These are phyloP conservation scores for Verticillium klebahnii DNA, from an alignment of 2,329 filamentous ascomycete species.

Conservation along the genomic window DNA sequence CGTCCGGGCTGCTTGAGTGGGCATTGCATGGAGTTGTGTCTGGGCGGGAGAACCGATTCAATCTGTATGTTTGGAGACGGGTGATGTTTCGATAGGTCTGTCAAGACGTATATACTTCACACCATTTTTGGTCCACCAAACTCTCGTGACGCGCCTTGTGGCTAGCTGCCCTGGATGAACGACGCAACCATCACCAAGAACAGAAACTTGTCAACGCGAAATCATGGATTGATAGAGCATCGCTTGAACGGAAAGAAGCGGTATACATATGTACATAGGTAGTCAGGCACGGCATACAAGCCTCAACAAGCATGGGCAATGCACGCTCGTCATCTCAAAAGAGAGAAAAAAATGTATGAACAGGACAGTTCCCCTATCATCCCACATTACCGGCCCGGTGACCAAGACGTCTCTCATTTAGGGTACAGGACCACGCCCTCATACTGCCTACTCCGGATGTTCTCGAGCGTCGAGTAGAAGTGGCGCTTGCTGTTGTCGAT, in stretches of 20 bases:
- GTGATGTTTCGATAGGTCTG: neutral
- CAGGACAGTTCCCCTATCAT: neutral
- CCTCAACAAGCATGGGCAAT: neutral
- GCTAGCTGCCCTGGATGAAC: too few relatives aligned
- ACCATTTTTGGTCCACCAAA: neutral
- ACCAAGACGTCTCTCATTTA: slow-evolving; percentile 17
- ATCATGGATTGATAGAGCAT: neutral
- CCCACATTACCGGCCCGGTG: neutral
- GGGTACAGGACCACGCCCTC: slow-evolving; percentile 79
- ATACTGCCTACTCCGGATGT: slow-evolving; percentile 86
- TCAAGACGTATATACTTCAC: neutral
- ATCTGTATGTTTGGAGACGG: neutral
- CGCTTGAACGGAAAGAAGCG: neutral
- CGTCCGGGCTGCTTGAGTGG: neutral
- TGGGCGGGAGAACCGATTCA: neutral
- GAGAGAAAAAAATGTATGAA: neutral
- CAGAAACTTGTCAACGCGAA: neutral
- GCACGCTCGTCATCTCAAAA: neutral
- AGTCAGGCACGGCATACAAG: neutral
- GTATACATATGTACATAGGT: neutral
- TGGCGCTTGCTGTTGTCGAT: slow-evolving; percentile 89
- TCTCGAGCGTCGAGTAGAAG: slow-evolving; percentile 91
- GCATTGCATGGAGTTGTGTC: neutral
- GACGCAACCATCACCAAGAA: neutral
- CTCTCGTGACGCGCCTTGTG: too few relatives aligned